Base-by-base conservation (phyloP, 805 yeast genomes). In the Barnettozyma sp. region DNA sequence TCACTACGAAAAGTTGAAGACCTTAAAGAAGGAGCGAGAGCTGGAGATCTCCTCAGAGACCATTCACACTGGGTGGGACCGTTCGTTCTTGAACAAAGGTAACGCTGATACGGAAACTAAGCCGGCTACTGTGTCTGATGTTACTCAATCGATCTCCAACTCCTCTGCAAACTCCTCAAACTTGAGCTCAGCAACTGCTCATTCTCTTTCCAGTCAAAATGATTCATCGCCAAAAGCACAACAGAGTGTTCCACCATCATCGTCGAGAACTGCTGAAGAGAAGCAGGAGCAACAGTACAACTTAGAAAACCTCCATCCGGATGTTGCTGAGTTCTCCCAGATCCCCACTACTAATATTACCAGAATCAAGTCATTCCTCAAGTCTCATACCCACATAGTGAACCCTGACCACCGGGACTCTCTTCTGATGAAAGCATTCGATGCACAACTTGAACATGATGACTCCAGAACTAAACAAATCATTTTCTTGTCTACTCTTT, bases 391-490 rank as follows among this genome's bases (percentile, higher is more conserved):
- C 26, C 66, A 71, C 39, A 83, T 92, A 39, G 75, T 88, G 33
- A 75, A 76, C 4, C 86, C 81, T 45, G 78, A 78, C 42, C 97
- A 92, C 55, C 86, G 88, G 54, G 97, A 92, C 58, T 85, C 95
- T 0, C 72, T 92, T 40, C 67, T 88, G 55, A 88, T 90, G 96
- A 79, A 80, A 15, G 94, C 97, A 0, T 92, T 92, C 58, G 94
- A 90, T 50, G 65, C 68, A 38, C 85, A 86, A 55, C 66, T 90
- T 42, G 75, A 70, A 11, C 81, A 77, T 15, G 70, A 85, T 32
- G 51, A 70, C 0, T 42, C 45, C 6, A 55, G 58, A 6, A 76
- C 95, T 8, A 70, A 68, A 41, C 80, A 75, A 41, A 73, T 77
- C n/a, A 78, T 90, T 30, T 81, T 76, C 56, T 92, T 85, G 50